Evolutionary conservation across 176 grass and related monocot species (phyloP), one percentile per base, ranked within the genome.

Genomic region (Rhynchospora breviuscula): DNA sequence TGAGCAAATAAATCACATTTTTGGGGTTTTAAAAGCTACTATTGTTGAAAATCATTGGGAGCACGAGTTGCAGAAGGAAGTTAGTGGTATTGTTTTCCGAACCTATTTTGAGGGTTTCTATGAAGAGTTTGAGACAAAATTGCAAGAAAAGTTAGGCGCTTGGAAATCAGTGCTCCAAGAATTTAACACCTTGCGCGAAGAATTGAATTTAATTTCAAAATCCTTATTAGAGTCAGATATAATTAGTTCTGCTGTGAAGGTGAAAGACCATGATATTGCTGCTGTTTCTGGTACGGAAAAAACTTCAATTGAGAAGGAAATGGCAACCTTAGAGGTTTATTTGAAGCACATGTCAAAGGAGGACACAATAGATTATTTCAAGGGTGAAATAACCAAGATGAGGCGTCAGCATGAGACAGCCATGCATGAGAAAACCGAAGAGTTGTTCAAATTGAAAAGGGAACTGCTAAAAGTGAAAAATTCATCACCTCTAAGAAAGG

Each of bases 401-500:
- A 80, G 88, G 57, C 89, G 96, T 79, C 65, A 91, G 15, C 82
- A 93, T 8, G 96, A 98, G 3, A 83, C 60, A 0, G 86, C 88
- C 7, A 67, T 95, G 47, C 89, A 90, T 2, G 83, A 89, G 71
- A 95, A 89, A 85, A 98, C 91, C 1, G 95, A 98, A 52, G 91
- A 98, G 67, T 69, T 98, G 29, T 98, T 98, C 81, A 91, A 85
- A 85, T 61, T 98, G 18, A 98, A 98, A 81, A 87, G 95, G 66
- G 86, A 94, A 59, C 82, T 87, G 7, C 84, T 89, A 6, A 98
- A 90, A 31, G 91, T 85, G 23, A 93, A 75, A 72, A 83, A 87
- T 75, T 84, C 66, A 6, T 44, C 75, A 65, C 92, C 87, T 74
- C 64, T 87, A 23, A 86, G 85, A 85, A 98, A 88, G 82, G 91